Base-by-base conservation (phyloP, 2,329 filamentous ascomycete species). In the Ascochyta clinopodiicola region DNA sequence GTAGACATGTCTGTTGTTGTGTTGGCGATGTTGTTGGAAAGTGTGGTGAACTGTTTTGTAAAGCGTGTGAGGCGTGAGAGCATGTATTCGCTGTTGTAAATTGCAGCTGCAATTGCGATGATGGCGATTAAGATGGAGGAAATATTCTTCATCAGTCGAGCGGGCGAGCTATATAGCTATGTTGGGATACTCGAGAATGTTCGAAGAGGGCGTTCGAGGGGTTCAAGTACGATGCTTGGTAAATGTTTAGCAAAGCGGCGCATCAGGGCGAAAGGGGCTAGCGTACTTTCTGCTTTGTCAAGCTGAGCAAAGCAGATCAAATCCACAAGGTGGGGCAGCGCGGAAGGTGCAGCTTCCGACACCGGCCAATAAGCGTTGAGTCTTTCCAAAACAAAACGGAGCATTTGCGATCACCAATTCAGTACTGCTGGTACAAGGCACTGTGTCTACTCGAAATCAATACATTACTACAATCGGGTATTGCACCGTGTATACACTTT, bases 71-170 rank as follows among this genome's bases (percentile, higher is more conserved):
- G 59, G 60, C 75, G 64, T 21, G 72, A 70, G 56, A 77, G 70
- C 77, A 80, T 79, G 52, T 75, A 79, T 64, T 74, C 68, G 63
- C 69, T 67, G 63, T 75, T 70, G 64, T 75, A 74, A 52, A 72
- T 48, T 49, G 67, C 72, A 54, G 78, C 70, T 60, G 65, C 69
- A 44, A 79, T 71, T 64, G 77, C 77, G 65, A 75, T 60, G 63
- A 78, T 69, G 69, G 72, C 75, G 59, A 79, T 68, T 56, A 80
- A 66, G 65, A 77, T 75, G 60, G 78, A 77, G 52, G 75, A 60
- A 52, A 77, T 55, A 27, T 70, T 69, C 62, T 70, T 74, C 76
- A 78, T 78, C 54, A 70, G 66, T 59, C 51, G 38, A 50, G 49
- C 37, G 45, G 63, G 37, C 43, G 56, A 60, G 65, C 60, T 69